These are phyloP conservation scores for Podospora sp. DNA, from an alignment of 495 filamentous ascomycete genomes.

Conservation along the genomic window DNA sequence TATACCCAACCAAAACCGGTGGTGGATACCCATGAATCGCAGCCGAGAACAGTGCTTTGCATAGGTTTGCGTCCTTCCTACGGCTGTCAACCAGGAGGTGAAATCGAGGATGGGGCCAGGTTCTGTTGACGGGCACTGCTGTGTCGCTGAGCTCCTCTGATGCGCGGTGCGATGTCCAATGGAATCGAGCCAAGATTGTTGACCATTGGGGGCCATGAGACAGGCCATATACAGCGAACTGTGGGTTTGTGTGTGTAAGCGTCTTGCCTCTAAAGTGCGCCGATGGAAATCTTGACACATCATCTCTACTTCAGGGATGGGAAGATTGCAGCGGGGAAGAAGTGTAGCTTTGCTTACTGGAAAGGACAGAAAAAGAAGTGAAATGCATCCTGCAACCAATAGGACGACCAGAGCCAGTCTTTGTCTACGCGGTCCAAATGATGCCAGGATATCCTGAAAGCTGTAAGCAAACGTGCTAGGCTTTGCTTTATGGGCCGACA, in stretches of 20 bases:
- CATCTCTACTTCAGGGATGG: neutral
- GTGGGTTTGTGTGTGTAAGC: neutral
- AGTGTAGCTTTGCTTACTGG: neutral
- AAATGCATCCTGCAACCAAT: neutral
- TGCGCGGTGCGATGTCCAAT: neutral
- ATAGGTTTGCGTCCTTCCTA: constrained; percentile 3
- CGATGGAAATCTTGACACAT: neutral
- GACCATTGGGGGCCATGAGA: neutral
- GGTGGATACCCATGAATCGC: constrained; percentile 21
- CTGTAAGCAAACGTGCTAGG: neutral
- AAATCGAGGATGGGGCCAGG: constrained; percentile 17
- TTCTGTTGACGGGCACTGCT: constrained; percentile 12
- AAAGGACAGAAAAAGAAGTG: neutral
- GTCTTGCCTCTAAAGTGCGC: neutral
- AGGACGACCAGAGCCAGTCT: neutral
- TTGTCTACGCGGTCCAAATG: neutral
- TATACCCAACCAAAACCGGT: constrained; percentile 17
- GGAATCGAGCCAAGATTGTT: neutral
- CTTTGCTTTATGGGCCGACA: neutral
- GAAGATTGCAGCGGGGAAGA: neutral
- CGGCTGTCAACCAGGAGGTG: constrained; percentile 21
- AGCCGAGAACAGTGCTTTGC: constrained; percentile 17
- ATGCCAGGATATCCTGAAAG: neutral
- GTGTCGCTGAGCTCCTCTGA: constrained; percentile 14
- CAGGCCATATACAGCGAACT: neutral